A percentile compares a stretch with the other conserved stretches of the same genome.
phyloP scores from a whole-genome alignment of 805 yeast genomes.

The Ogataea nonfermentans region DNA sequence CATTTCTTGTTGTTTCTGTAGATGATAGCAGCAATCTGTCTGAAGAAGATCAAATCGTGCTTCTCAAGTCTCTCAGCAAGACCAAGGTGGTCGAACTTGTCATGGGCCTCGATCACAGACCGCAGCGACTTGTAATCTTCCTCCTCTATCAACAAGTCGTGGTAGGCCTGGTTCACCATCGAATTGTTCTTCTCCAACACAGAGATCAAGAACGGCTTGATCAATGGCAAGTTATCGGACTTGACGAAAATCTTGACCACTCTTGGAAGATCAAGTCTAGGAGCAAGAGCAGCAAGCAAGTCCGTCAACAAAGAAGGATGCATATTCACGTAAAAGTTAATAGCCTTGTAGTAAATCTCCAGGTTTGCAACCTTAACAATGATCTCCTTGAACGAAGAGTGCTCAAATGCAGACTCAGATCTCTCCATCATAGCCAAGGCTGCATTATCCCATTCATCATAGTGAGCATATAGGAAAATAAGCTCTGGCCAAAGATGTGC shows the following conservation, averaged over 20 bases:
- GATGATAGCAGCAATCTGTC: constrained; percentile 92
- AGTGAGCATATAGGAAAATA: constrained; percentile 94
- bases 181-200: constrained; percentile 88
- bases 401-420: constrained; percentile 91
- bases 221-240: constrained; percentile 93
- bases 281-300: constrained; percentile 75
- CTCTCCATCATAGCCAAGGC: constrained; percentile 95
- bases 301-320: constrained; percentile 91
- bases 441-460: constrained; percentile 99
- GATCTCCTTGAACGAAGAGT: constrained; percentile 89
- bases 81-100: constrained; percentile 88
- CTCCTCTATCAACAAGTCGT: constrained; percentile 92
- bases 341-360: constrained; percentile 96
- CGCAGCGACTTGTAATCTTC: constrained; percentile 90
- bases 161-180: constrained; percentile 92
- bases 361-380: constrained; percentile 92
- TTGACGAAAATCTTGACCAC: constrained; percentile 92
- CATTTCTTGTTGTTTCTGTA: constrained; percentile 94
- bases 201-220: constrained; percentile 90
- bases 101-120: constrained; percentile 83
- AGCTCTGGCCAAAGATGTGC: constrained; percentile 97
- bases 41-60: constrained; percentile 86
- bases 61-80: constrained; percentile 91
- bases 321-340: constrained; percentile 88
- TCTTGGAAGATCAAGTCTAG: constrained; percentile 91